Conservation (phyloP, 106 monocot genomes). For the Apostasia ramifera region DNA sequence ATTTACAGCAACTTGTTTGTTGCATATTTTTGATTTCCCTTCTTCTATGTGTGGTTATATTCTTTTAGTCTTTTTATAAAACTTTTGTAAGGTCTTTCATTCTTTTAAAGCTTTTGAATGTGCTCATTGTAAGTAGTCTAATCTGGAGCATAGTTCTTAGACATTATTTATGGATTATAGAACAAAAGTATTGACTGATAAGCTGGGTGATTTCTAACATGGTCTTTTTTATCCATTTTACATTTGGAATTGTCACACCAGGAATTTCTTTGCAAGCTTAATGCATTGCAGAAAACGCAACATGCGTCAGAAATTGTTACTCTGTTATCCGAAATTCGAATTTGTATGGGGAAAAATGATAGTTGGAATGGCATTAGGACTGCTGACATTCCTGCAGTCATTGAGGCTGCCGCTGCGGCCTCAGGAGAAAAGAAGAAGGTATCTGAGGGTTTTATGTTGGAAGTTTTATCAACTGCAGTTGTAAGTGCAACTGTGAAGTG, state of each 20-base stretch:
- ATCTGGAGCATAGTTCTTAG: no score
- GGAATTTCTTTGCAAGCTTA: constrained; percentile 93
- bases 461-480: constrained; percentile 83
- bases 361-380: constrained; percentile 86
- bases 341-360: constrained; percentile 82
- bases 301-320: constrained; percentile 84
- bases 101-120: no score
- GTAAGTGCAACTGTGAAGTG: constrained; percentile 85
- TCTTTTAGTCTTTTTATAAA: no score
- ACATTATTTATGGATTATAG: no score
- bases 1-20: no score
- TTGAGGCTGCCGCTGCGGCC: constrained; percentile 88
- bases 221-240: neutral
- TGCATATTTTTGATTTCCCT: no score
- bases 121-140: no score
- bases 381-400: constrained; percentile 87
- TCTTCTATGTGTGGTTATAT: no score
- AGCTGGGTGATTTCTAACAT: no score
- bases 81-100: no score
- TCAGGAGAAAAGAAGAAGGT: constrained; percentile 81
- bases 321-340: constrained; percentile 88
- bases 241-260: constrained; percentile 19
- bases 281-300: constrained; percentile 75
- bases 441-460: constrained; percentile 66
- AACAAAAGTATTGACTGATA: no score